Evolutionary conservation across 2,329 filamentous ascomycete genomes (phyloP).

Genomic region (Claviceps capensis): DNA sequence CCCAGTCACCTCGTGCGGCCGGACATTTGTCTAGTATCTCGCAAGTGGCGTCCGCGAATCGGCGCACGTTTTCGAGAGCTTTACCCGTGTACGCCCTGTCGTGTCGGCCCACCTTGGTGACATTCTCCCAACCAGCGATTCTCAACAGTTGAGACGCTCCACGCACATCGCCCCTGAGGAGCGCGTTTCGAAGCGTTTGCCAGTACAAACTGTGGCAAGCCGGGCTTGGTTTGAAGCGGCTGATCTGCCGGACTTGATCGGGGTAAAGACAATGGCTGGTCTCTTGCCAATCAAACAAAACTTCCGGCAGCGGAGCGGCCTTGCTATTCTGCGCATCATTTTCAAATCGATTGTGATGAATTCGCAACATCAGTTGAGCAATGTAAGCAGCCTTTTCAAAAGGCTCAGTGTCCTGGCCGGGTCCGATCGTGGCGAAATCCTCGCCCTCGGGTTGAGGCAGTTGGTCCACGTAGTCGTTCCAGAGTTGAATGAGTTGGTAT

Average conservation of each 20-base stretch:
- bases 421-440: slow-evolving; percentile 50
- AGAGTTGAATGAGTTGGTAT: slow-evolving; percentile 37
- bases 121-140: slow-evolving; percentile 65
- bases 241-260: slow-evolving; percentile 52
- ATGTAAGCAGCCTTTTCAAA: slow-evolving; percentile 68
- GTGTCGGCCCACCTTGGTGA: slow-evolving; percentile 52
- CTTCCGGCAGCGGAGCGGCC: slow-evolving; percentile 51
- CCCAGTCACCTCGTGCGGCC: slow-evolving; percentile 59
- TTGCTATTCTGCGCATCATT: slow-evolving; percentile 24
- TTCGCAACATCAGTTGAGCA: slow-evolving; percentile 61
- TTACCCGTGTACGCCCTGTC: slow-evolving; percentile 57
- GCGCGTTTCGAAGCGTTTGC: slow-evolving; percentile 63
- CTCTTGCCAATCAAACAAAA: slow-evolving; percentile 74
- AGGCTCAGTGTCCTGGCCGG: slow-evolving; percentile 43
- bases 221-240: slow-evolving; percentile 53
- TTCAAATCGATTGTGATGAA: slow-evolving; percentile 53
- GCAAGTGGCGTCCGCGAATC: slow-evolving; percentile 54
- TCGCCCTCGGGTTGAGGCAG: slow-evolving; percentile 36
- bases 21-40: slow-evolving; percentile 63
- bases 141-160: slow-evolving; percentile 55
- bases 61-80: slow-evolving; percentile 65
- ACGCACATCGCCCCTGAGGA: slow-evolving; percentile 61
- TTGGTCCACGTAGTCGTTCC: slow-evolving; percentile 39
- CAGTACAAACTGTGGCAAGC: slow-evolving; percentile 69
- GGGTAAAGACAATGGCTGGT: slow-evolving; percentile 59